Evolutionary conservation across 2,329 filamentous ascomycete genomes (phyloP).

Genomic region (Fusarium sacchari): DNA sequence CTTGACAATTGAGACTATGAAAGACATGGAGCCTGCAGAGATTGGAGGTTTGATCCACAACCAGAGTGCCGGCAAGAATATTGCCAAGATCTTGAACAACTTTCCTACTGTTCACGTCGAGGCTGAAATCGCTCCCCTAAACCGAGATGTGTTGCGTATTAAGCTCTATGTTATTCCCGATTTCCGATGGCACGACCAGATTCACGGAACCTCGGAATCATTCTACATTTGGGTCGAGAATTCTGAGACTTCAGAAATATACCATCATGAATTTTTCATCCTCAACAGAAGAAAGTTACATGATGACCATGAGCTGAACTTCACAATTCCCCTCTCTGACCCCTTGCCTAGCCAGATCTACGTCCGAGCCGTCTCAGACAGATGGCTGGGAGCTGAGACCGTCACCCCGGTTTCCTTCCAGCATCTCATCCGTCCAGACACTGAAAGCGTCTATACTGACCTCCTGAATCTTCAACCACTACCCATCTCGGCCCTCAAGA

Average conservation of each 20-base stretch:
- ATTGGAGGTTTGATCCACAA: conserved; percentile 94
- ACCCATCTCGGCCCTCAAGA: conserved; percentile 86
- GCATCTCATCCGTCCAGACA: conserved; percentile 96
- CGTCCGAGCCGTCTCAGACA: conserved; percentile 90
- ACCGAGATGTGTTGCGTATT: conserved; percentile 93
- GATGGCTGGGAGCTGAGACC: conserved; percentile 96
- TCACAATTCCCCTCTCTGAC: conserved; percentile 94
- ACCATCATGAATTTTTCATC: conserved; percentile 97
- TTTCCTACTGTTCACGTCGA: conserved; percentile 94
- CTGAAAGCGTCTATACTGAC: conserved; percentile 96
- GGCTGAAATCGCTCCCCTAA: conserved; percentile 93
- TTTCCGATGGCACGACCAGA: conserved; percentile 92
- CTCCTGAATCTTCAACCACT: conserved; percentile 91
- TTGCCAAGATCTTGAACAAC: conserved; percentile 83
- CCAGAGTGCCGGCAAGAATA: conserved; percentile 82
- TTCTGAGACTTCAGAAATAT: conserved; percentile 96
- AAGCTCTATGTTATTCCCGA: conserved; percentile 87
- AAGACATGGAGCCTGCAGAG: conserved; percentile 92
- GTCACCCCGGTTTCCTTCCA: conserved; percentile 97
- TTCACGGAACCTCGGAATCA: conserved; percentile 93
- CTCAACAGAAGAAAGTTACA: conserved; percentile 88
- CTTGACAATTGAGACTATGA: conserved; percentile 81
- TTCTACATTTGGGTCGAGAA: conserved; percentile 99
- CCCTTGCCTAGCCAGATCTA: conserved; percentile 96
- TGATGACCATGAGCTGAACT: conserved; percentile 97